Evolutionary conservation across 1,284 basidiomycete species (phyloP), one percentile per base, ranked within the genome.

Genomic region (Leccinum fuscescens): DNA sequence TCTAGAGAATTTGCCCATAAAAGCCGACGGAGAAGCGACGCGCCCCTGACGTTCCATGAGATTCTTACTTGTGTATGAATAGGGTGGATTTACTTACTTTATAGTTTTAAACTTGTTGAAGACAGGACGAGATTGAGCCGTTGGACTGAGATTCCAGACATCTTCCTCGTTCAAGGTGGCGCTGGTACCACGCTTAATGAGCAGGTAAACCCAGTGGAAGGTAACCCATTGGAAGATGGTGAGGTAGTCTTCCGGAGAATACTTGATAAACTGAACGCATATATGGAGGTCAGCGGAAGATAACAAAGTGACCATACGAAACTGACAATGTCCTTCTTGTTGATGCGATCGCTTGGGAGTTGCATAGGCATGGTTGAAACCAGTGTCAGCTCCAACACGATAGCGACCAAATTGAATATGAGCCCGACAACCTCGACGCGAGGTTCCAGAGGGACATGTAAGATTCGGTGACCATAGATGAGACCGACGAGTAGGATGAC

Each of bases 1-100:
- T 95, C 93, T 9, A 88, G 74, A 0, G 85, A 85, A 69, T 94
- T 94, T 4, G 89, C 85, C 6, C 77, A 77, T 71, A 86, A 82
- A 6, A 95, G 73, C 22, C 80, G 82, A 54, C 83, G 78, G 3
- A 94, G 72, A 2, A 95, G 82, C 0, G 83, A 82, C n/a, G 75
- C 65, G 5, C 76, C 72, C 48, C 79, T 81, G n/a, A 57, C 35
- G 54, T 57, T 29, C 17, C 4, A 27, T 35, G 60, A 42, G 42
- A 58, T 14, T 17, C 1, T 1, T 14, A 3, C 7, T 20, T 29
- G 33, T 7, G 11, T 14, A 33, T 4, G 20, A 42, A 22, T 6
- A 7, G 78, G 73, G 2, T 69, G 22, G 27, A 6, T 14, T 31
- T 69, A 68, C 77, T 73, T 67, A 74, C 72, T 54, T 65, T 37